phyloP scores from a whole-genome alignment of 345 rosid species.

The Arabis alpina region DNA sequence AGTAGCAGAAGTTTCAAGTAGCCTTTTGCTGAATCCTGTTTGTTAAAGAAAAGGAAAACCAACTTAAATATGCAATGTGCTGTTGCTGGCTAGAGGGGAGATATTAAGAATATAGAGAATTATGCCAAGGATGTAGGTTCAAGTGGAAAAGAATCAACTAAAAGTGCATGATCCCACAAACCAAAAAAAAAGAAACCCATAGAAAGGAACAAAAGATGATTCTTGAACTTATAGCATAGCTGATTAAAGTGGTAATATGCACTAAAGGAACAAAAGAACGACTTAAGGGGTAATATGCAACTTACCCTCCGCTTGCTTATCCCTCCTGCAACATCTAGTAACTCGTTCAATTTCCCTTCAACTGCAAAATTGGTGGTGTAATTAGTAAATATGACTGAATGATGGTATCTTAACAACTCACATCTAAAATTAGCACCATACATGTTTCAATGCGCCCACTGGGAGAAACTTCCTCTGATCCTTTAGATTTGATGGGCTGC shows the following conservation, averaged over 20 bases:
- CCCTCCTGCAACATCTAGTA: conserved; percentile 93
- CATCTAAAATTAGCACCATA: conserved; percentile 36
- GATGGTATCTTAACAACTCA: conserved; percentile 7
- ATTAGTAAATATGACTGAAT: conserved; percentile 14
- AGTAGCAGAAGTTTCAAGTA: conserved; percentile 95
- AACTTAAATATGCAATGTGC: conserved; percentile 25
- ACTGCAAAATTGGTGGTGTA: conserved; percentile 54
- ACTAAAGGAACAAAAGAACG: too few relatives aligned
- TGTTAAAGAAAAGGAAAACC: conserved; percentile 35
- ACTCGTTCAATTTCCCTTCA: conserved; percentile 91
- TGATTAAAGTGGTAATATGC: not conserved
- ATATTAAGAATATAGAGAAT: conserved; percentile 3
- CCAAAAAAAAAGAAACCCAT: not conserved
- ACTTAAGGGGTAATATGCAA: conserved; percentile 18
- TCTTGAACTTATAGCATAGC: conserved; percentile 20
- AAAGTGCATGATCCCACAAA: conserved; percentile 23
- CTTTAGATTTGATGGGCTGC: conserved; percentile 60
- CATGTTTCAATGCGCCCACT: conserved; percentile 87
- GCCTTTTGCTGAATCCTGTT: conserved; percentile 88
- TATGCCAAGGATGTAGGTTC: not conserved
- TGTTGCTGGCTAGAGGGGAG: not conserved
- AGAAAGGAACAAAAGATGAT: conserved; percentile 9
- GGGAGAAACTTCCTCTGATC: conserved; percentile 60
- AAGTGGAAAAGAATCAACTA: conserved; percentile 19
- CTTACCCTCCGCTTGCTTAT: conserved; percentile 90